phyloP scores from a whole-genome alignment of 345 rosid species.

The Ailanthus altissimus region DNA sequence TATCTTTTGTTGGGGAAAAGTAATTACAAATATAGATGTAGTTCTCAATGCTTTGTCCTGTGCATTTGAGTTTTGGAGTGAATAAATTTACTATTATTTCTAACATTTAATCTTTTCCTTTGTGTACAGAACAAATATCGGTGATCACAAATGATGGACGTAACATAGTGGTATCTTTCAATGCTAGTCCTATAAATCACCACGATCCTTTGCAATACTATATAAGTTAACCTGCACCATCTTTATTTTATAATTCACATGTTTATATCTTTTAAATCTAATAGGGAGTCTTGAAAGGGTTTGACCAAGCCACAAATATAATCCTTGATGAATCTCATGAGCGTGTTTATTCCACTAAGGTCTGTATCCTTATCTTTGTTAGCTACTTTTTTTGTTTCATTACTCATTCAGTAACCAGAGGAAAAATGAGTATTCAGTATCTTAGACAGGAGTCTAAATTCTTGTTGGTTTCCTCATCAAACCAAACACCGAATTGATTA shows the following conservation, averaged over 20 bases:
- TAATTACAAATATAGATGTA: too few relatives aligned
- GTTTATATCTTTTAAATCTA: neutral
- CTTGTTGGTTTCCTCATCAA: neutral
- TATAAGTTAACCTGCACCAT: neutral
- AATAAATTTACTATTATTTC: neutral
- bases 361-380: constrained; percentile 16
- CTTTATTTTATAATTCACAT: neutral
- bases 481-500: neutral
- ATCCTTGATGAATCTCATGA: constrained; percentile 93
- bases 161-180: constrained; percentile 71
- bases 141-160: constrained; percentile 90
- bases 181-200: neutral
- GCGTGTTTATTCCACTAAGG: constrained; percentile 90
- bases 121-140: constrained; percentile 63
- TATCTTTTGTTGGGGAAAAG: neutral
- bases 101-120: neutral
- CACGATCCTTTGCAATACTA: neutral
- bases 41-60: neutral
- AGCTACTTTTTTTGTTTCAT: neutral
- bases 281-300: constrained; percentile 78
- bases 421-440: neutral
- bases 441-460: neutral
- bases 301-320: constrained; percentile 90
- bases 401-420: neutral
- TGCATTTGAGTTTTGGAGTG: neutral